A percentile compares a stretch with the other conserved stretches of the same genome.
Conservation (phyloP, 169 alveolate genomes). For the Plasmodium falciparum region DNA sequence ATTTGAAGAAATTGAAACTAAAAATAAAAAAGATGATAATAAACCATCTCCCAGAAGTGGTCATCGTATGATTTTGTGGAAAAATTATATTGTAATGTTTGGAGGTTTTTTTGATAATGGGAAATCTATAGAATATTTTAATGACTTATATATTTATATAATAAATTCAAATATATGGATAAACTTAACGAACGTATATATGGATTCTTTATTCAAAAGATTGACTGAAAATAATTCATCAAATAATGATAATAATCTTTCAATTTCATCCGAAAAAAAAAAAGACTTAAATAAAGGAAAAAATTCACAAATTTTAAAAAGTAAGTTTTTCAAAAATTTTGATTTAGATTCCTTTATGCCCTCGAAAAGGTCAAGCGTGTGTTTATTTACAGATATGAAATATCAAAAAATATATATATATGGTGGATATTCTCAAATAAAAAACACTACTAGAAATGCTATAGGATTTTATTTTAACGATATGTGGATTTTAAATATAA, state of each 20-base stretch:
- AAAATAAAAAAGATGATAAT: constrained; percentile 78
- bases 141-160: constrained; percentile 87
- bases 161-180: constrained; percentile 79
- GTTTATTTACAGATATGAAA: constrained; percentile 60
- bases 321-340: constrained; percentile 56
- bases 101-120: constrained; percentile 94
- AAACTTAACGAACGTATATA: constrained; percentile 71
- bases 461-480: constrained; percentile 88
- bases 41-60: constrained; percentile 93
- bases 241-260: background rate
- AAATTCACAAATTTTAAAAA: constrained; percentile 41
- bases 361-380: constrained; percentile 51
- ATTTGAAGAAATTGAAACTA: constrained; percentile 88
- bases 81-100: constrained; percentile 89
- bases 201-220: constrained; percentile 80
- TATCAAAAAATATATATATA: constrained; percentile 84
- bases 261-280: background rate
- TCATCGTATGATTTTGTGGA: constrained; percentile 93
- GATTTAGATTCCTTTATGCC: constrained; percentile 60
- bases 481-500: constrained; percentile 91
- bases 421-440: constrained; percentile 93
- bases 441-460: constrained; percentile 87
- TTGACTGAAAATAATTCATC: constrained; percentile 62
- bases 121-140: constrained; percentile 88
- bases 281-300: constrained; percentile 40